These are phyloP conservation scores for Ocimum tenuiflorum DNA, from an alignment of 257 asterid species.

Conservation along the genomic window DNA sequence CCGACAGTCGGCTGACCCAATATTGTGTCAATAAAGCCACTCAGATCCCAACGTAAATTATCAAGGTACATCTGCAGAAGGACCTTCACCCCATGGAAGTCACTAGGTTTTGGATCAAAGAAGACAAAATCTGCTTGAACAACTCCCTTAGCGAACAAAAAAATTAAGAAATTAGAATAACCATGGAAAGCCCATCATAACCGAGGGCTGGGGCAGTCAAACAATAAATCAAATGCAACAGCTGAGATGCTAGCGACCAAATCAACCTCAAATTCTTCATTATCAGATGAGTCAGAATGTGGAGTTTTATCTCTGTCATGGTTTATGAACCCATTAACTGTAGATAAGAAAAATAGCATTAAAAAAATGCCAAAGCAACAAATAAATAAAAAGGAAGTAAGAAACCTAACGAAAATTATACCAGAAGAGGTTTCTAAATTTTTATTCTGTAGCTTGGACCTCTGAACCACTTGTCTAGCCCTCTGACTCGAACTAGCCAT, in stretches of 20 bases:
- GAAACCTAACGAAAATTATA: constrained; percentile 21
- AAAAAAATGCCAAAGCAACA: background rate
- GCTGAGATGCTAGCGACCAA: background rate
- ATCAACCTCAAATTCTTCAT: constrained; percentile 62
- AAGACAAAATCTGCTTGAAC: constrained; percentile 92
- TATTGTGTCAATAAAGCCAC: constrained; percentile 79
- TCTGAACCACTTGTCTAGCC: constrained; percentile 24
- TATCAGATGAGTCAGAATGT: constrained; percentile 49
- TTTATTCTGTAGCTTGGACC: constrained; percentile 21
- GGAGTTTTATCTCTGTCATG: constrained; percentile 12
- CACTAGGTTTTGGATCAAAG: constrained; percentile 84
- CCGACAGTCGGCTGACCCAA: constrained; percentile 86
- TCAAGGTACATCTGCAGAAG: constrained; percentile 72
- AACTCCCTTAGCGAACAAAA: constrained; percentile 43
- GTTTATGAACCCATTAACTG: constrained; percentile 34
- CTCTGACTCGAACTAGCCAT: constrained; percentile 33
- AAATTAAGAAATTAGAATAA: constrained; percentile 7
- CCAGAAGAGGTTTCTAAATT: constrained; percentile 34
- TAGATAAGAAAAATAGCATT: background rate
- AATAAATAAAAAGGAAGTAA: constrained; percentile 21
- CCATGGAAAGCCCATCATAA: background rate
- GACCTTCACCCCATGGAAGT: constrained; percentile 86
- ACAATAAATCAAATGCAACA: background rate
- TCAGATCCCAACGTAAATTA: constrained; percentile 70
- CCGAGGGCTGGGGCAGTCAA: background rate